Evolutionary conservation across 495 filamentous ascomycete species (phyloP), one percentile per base, ranked within the genome.

Genomic region (Podospora bellae-mahoneyi): DNA sequence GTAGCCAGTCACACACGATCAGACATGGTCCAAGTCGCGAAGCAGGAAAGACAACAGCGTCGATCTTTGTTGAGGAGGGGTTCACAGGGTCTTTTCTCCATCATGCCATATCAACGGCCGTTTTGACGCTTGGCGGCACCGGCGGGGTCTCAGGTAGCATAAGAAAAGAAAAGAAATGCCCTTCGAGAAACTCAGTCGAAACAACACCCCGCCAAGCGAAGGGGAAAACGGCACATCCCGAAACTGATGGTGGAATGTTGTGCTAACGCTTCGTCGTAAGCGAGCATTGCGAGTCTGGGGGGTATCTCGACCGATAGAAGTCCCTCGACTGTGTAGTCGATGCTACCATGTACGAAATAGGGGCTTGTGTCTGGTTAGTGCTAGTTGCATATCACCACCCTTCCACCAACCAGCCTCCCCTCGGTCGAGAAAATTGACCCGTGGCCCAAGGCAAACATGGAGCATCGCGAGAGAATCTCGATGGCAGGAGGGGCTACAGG

Each of bases 121-220:
- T 27, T 56, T 66, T 32, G 10, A 18, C 27, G 20, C 54, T 66
- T 66, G 56, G 54, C 65, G 57, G 65, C 16, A 30, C n/a, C 16
- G 10, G n/a, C 4, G 27, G 32, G 48, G 65, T 67, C 65, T 48
- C 58, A 62, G 27, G 32, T 32, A 32, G 61, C 61, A 63, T 48
- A 19, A 63, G 61, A 44, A 44, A 63, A 63, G 32, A 63, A 48
- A 63, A 63, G 19, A 44, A 63, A 32, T 54, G 60, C 19, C 16
- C 60, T 64, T 57, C 19, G 67, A 65, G 67, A 68, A 68, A 65
- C 67, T 3, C 67, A 61, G 57, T 20, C 67, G 67, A 69, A 69
- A 69, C 67, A 64, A 53, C 54, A 44, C 10, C 34, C 27, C 61
- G 34, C 61, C 61, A 69, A 65, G 67, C 67, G 67, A 68, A 59